Conservation (phyloP, 768 basidiomycete species). For the Pholiota conissans region DNA sequence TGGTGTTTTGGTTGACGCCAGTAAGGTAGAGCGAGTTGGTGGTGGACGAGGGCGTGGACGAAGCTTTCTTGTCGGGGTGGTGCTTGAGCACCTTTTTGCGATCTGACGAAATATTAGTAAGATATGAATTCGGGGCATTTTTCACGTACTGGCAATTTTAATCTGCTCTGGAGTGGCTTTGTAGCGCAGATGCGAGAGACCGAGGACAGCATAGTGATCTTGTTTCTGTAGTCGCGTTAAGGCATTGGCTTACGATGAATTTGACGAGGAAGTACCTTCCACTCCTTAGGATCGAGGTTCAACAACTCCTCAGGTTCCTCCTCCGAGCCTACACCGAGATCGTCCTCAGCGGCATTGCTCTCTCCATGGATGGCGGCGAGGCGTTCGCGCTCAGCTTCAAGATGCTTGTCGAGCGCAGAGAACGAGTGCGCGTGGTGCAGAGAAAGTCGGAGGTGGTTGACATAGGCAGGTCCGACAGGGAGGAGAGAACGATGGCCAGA, state of each 20-base stretch:
- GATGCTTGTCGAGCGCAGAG: slow-evolving; percentile 75
- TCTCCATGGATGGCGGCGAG: slow-evolving; percentile 50
- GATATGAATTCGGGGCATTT: slow-evolving; percentile 40
- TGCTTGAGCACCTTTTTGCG: slow-evolving; percentile 99
- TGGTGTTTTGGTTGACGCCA: slow-evolving; percentile 72
- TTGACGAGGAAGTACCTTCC: slow-evolving; percentile 66
- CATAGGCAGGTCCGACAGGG: slow-evolving; percentile 86
- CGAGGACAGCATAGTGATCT: slow-evolving; percentile 97
- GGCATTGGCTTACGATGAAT: background rate
- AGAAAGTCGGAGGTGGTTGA: slow-evolving; percentile 77
- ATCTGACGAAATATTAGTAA: slow-evolving; percentile 39
- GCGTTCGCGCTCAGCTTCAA: slow-evolving; percentile 42
- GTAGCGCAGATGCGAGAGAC: slow-evolving; percentile 87
- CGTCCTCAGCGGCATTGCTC: slow-evolving; percentile 58
- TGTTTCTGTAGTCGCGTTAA: slow-evolving; percentile 70
- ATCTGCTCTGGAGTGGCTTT: slow-evolving; percentile 89
- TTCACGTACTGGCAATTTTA: slow-evolving; percentile 88
- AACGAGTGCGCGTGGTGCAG: slow-evolving; percentile 79
- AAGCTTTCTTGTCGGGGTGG: slow-evolving; percentile 94
- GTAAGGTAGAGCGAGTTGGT: slow-evolving; percentile 40
- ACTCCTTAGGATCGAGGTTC: slow-evolving; percentile 91
- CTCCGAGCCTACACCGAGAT: slow-evolving; percentile 93
- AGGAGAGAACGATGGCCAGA: slow-evolving; percentile 54
- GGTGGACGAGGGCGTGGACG: slow-evolving; percentile 24
- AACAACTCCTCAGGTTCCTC: slow-evolving; percentile 72